phyloP scores from a whole-genome alignment of 2,329 filamentous ascomycete species.

The Colletotrichum cereale region DNA sequence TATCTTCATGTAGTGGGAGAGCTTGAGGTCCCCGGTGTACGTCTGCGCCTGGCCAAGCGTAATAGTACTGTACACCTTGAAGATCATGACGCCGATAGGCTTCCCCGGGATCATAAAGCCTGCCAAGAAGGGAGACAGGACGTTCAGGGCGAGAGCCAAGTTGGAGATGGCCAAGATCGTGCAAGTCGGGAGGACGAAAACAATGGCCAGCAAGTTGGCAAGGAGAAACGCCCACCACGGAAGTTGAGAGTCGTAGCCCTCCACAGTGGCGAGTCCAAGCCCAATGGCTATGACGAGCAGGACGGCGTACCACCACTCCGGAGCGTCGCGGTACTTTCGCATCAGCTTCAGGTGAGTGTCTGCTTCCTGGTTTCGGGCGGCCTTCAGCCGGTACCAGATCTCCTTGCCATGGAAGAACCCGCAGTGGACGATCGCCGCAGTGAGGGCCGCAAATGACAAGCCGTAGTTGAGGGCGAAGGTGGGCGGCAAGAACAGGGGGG shows the following conservation, averaged over 20 bases:
- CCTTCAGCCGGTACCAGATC: constrained; percentile 51
- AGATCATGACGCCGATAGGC: constrained; percentile 53
- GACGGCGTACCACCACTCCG: constrained; percentile 67
- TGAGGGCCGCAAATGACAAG: constrained; percentile 63
- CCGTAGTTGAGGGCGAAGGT: constrained; percentile 59
- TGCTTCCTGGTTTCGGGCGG: constrained; percentile 59
- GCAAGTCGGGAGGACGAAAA: constrained; percentile 61
- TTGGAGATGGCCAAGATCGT: constrained; percentile 36
- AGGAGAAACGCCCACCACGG: constrained; percentile 47
- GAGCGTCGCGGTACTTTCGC: constrained; percentile 69
- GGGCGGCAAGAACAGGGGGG: constrained; percentile 55
- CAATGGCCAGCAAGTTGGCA: constrained; percentile 51
- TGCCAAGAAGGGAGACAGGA: constrained; percentile 61
- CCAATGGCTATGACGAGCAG: constrained; percentile 64
- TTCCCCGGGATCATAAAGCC: constrained; percentile 64
- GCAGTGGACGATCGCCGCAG: constrained; percentile 65
- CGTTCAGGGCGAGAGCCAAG: constrained; percentile 50
- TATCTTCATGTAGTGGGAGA: constrained; percentile 65
- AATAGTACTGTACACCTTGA: constrained; percentile 50
- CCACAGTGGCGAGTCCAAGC: constrained; percentile 65
- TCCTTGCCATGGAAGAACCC: constrained; percentile 66
- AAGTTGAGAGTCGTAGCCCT: constrained; percentile 67
- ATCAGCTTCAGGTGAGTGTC: constrained; percentile 70
- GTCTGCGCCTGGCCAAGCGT: constrained; percentile 45
- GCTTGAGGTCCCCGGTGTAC: constrained; percentile 61